Evolutionary conservation across 140 eudicot genomes (phyloP).

Genomic region (Senecio squalidus): DNA sequence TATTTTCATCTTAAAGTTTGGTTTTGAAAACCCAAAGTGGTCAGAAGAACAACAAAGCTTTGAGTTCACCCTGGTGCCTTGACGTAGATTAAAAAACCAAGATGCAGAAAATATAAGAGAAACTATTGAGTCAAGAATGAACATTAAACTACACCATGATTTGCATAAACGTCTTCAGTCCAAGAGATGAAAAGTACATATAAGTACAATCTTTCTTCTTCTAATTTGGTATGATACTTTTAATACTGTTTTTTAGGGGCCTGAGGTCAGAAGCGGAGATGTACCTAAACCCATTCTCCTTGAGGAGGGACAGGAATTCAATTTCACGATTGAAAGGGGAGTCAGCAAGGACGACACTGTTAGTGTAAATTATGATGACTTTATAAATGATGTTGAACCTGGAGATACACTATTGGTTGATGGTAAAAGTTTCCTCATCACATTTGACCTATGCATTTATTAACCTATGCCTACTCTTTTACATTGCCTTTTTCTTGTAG

Average conservation of each 20-base stretch:
- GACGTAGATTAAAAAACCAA: neutral
- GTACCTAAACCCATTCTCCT: constrained; percentile 79
- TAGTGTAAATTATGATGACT: constrained; percentile 93
- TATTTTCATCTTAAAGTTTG: neutral
- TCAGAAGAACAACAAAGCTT: neutral
- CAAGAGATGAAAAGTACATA: neutral
- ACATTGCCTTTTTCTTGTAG: constrained; percentile 29
- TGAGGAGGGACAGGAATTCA: constrained; percentile 87
- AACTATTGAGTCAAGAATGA: neutral
- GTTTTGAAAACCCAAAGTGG: neutral
- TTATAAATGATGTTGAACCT: constrained; percentile 79
- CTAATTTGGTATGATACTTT: neutral
- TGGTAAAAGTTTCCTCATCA: constrained; percentile 42
- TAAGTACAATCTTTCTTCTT: neutral
- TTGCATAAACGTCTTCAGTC: neutral
- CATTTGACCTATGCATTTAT: constrained; percentile 1
- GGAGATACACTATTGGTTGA: constrained; percentile 89
- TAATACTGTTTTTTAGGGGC: constrained; percentile 79
- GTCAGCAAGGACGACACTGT: constrained; percentile 81
- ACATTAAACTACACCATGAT: neutral
- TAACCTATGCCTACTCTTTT: neutral
- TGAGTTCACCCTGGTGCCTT: neutral
- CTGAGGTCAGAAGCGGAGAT: constrained; percentile 99
- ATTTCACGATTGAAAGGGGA: constrained; percentile 81
- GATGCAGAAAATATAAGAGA: neutral